Conservation (phyloP, 2,329 filamentous ascomycete species). For the Ascochyta fabae region DNA sequence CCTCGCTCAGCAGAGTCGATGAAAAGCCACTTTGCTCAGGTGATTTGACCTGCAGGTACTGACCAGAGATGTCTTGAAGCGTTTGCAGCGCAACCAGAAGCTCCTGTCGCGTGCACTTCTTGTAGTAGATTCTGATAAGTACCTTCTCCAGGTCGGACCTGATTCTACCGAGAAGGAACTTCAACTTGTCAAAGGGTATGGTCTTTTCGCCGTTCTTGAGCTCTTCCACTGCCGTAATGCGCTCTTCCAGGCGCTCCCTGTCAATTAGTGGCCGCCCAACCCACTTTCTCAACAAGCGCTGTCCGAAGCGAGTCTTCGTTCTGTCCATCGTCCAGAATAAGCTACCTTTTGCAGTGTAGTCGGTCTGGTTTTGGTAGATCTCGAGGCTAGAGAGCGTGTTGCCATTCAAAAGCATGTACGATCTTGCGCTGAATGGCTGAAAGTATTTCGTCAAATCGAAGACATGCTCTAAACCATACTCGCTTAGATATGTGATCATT, state of each 20-base stretch:
- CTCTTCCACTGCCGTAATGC: constrained; percentile 86
- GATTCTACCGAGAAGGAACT: constrained; percentile 71
- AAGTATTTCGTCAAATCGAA: constrained; percentile 98
- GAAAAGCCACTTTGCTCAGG: constrained; percentile 73
- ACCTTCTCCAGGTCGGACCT: constrained; percentile 89
- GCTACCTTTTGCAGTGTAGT: constrained; percentile 83
- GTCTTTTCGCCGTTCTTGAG: constrained; percentile 73
- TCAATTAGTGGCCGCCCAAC: constrained; percentile 89
- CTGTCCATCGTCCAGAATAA: constrained; percentile 96
- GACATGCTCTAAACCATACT: constrained; percentile 93
- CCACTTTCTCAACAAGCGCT: constrained; percentile 90
- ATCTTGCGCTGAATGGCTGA: constrained; percentile 89
- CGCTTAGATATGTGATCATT: constrained; percentile 91
- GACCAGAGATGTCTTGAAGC: constrained; percentile 78
- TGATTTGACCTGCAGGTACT: constrained; percentile 72
- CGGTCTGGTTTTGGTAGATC: constrained; percentile 93
- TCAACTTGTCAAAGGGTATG: constrained; percentile 74
- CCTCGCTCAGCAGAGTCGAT: constrained; percentile 71
- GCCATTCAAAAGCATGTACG: constrained; percentile 95
- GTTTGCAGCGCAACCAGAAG: constrained; percentile 84
- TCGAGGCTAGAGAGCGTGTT: constrained; percentile 94
- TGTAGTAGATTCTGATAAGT: constrained; percentile 95
- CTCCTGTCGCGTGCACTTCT: constrained; percentile 90
- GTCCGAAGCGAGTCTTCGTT: constrained; percentile 87
- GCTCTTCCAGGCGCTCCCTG: constrained; percentile 73